phyloP scores from a whole-genome alignment of 140 eudicot genomes.

The Flaveria floridana region DNA sequence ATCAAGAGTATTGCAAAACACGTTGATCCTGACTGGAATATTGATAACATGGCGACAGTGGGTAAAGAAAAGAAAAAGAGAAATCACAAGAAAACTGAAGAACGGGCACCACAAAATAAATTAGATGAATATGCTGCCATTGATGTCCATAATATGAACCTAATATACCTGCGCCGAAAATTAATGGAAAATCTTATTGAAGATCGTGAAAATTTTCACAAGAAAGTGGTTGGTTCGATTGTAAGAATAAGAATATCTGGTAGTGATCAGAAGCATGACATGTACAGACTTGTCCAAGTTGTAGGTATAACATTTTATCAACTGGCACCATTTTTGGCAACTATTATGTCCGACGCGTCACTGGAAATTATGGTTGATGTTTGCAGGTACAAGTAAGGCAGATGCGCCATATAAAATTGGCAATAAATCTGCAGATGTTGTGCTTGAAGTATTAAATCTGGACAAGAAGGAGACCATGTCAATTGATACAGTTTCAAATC shows the following conservation, averaged over 20 bases:
- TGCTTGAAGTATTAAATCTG: slow-evolving; percentile 74
- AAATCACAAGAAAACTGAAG: slow-evolving; percentile 54
- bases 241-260: slow-evolving; percentile 72
- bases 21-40: slow-evolving; percentile 45
- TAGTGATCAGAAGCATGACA: slow-evolving; percentile 68
- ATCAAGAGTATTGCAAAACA: slow-evolving; percentile 36
- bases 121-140: slow-evolving; percentile 83
- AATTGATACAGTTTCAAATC: slow-evolving; percentile 67
- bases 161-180: slow-evolving; percentile 67
- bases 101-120: slow-evolving; percentile 47
- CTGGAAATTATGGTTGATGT: slow-evolving; percentile 18
- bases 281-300: slow-evolving; percentile 77
- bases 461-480: slow-evolving; percentile 71
- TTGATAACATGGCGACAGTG: slow-evolving; percentile 27
- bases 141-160: slow-evolving; percentile 74
- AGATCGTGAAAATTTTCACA: slow-evolving; percentile 47
- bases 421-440: slow-evolving; percentile 47
- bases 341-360: background rate
- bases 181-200: slow-evolving; percentile 65
- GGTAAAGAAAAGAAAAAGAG: slow-evolving; percentile 52
- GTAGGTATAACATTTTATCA: slow-evolving; percentile 50
- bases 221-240: slow-evolving; percentile 72
- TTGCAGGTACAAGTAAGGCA: slow-evolving; percentile 64
- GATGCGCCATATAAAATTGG: slow-evolving; percentile 57
- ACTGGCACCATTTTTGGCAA: slow-evolving; percentile 4